phyloP scores from a whole-genome alignment of 352 stramenopile genomes.

The Pythium aquatile region DNA sequence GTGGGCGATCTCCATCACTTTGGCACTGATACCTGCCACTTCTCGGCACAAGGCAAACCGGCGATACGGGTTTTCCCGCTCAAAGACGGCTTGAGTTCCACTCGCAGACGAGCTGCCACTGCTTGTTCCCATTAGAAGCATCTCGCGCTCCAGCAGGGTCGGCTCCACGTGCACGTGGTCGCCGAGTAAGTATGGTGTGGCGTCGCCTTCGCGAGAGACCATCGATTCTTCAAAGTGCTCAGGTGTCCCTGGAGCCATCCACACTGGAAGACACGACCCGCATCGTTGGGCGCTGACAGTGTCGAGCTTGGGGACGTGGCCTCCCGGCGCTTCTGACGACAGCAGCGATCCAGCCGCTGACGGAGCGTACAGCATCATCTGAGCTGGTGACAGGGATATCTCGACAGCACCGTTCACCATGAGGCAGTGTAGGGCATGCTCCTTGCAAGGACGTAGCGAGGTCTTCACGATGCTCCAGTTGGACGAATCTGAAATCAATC shows the following conservation, averaged over 20 bases:
- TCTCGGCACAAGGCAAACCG: constrained; percentile 37
- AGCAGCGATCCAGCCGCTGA: constrained; percentile 1
- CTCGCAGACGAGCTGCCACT: neutral
- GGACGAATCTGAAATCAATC: constrained; percentile 29
- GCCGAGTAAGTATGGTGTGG: constrained; percentile 45
- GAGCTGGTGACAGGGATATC: constrained; percentile 41
- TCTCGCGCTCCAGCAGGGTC: constrained; percentile 59
- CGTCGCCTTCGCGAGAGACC: constrained; percentile 51
- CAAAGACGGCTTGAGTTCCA: constrained; percentile 20
- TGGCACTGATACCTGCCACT: constrained; percentile 36
- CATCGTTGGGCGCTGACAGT: constrained; percentile 37
- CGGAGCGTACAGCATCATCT: constrained; percentile 35
- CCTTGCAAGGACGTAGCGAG: constrained; percentile 35
- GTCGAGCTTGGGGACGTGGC: constrained; percentile 8
- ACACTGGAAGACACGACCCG: constrained; percentile 51
- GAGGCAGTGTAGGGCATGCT: constrained; percentile 49
- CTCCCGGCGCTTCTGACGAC: neutral
- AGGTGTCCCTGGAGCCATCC: constrained; percentile 48
- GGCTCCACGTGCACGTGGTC: constrained; percentile 56
- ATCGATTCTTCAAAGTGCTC: constrained; percentile 62
- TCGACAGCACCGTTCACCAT: constrained; percentile 41
- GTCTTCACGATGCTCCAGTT: constrained; percentile 37
- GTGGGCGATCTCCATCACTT: constrained; percentile 45
- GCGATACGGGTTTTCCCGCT: constrained; percentile 39
- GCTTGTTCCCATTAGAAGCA: constrained; percentile 38